A percentile compares a stretch with the other conserved stretches of the same genome.
These are phyloP conservation scores for Ophiostoma australiae DNA, from an alignment of 2,329 filamentous ascomycete genomes.

Conservation along the genomic window DNA sequence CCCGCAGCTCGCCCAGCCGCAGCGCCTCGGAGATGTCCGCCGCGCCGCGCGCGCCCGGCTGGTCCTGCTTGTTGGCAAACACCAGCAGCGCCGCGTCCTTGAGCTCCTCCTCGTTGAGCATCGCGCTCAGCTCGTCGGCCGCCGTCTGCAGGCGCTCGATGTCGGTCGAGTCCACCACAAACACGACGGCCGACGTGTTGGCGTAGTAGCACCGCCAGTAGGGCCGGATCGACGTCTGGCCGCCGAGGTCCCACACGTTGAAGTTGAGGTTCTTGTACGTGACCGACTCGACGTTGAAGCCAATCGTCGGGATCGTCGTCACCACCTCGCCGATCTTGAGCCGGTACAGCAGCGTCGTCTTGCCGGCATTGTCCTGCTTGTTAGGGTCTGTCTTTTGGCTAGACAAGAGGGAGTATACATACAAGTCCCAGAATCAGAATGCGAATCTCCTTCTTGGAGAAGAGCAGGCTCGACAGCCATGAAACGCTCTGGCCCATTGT, in stretches of 20 bases:
- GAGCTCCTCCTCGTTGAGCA: slow-evolving; percentile 96
- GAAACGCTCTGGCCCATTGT: slow-evolving; percentile 62
- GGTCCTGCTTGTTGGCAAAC: slow-evolving; percentile 98
- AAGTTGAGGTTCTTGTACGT: slow-evolving; percentile 98
- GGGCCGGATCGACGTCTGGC: slow-evolving; percentile 95
- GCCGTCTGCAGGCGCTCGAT: slow-evolving; percentile 91
- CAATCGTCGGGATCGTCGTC: slow-evolving; percentile 97
- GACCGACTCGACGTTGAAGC: slow-evolving; percentile 98
- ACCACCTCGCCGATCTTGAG: slow-evolving; percentile 99
- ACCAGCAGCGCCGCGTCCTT: slow-evolving; percentile 88
- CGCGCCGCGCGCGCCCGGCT: slow-evolving; percentile 91
- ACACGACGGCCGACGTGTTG: slow-evolving; percentile 96
- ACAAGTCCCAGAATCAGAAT: slow-evolving; percentile 93
- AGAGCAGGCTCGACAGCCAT: slow-evolving; percentile 69
- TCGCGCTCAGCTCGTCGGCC: slow-evolving; percentile 84
- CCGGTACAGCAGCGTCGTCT: slow-evolving; percentile 93
- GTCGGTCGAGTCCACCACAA: slow-evolving; percentile 97
- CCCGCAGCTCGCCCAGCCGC: slow-evolving; percentile 81
- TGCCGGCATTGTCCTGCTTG: slow-evolving; percentile 87
- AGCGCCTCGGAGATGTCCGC: slow-evolving; percentile 95
- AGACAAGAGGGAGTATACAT: slow-evolving; percentile 31
- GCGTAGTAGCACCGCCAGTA: slow-evolving; percentile 99
- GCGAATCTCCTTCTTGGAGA: slow-evolving; percentile 94
- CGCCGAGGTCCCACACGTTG: slow-evolving; percentile 97
- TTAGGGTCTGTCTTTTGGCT: no score